Conservation (phyloP, 129 eudicot genomes). For the Flaveria brownii region DNA sequence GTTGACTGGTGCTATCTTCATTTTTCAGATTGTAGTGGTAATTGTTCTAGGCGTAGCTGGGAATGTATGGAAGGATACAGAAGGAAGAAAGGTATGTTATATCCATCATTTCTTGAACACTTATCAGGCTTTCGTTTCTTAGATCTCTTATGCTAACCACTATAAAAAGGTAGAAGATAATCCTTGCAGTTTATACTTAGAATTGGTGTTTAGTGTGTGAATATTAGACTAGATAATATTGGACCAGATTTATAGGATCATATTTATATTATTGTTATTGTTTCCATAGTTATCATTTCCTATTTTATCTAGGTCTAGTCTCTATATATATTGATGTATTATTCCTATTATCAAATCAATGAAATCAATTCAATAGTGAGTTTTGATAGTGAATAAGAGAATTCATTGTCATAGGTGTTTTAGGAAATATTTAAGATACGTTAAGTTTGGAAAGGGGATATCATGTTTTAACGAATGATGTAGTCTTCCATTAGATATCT, state of each 20-base stretch:
- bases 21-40: slow-evolving; percentile 93
- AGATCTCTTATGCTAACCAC: slow-evolving; percentile 16
- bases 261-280: too few relatives aligned
- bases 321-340: too few relatives aligned
- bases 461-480: background rate
- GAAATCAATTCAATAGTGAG: too few relatives aligned
- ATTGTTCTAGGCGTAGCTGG: slow-evolving; percentile 94
- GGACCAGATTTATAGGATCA: too few relatives aligned
- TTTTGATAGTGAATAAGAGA: background rate
- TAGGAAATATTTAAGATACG: background rate
- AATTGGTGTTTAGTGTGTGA: background rate
- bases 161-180: background rate
- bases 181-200: background rate
- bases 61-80: slow-evolving; percentile 95
- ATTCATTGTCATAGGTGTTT: slow-evolving; percentile 8
- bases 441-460: slow-evolving; percentile 4
- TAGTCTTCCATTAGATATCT: background rate
- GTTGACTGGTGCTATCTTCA: slow-evolving; percentile 94
- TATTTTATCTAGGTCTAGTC: too few relatives aligned
- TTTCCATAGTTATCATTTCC: too few relatives aligned
- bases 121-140: slow-evolving; percentile 4
- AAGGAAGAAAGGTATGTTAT: slow-evolving; percentile 81
- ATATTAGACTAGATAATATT: background rate
- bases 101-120: slow-evolving; percentile 10
- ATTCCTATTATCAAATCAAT: too few relatives aligned